A percentile compares a stretch with the other conserved stretches of the same genome.
phyloP scores from a whole-genome alignment of 208 protist species.

The Acanthamoeba royreba region DNA sequence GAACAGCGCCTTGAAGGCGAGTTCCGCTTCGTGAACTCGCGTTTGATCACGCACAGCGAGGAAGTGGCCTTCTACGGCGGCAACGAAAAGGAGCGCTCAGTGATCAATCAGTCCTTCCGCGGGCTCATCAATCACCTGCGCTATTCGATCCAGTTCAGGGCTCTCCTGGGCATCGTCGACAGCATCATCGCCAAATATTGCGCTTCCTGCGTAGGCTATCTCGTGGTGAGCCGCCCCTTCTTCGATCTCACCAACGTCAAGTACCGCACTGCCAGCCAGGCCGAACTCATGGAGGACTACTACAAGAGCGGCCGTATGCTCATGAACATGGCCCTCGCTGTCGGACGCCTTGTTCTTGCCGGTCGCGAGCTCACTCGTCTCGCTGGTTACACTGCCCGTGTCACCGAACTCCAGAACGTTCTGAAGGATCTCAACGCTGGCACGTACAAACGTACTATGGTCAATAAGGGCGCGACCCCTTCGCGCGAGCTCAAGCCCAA shows the following conservation, averaged over 20 bases:
- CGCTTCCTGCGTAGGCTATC: constrained; percentile 70
- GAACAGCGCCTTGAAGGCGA: constrained; percentile 76
- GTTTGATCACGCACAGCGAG: constrained; percentile 75
- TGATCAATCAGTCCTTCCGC: constrained; percentile 60
- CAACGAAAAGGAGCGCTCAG: constrained; percentile 60
- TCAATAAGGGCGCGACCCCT: neutral
- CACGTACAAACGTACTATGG: constrained; percentile 46
- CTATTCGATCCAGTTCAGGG: constrained; percentile 57
- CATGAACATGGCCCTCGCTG: constrained; percentile 66
- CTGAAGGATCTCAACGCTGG: constrained; percentile 60
- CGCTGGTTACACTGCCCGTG: constrained; percentile 67
- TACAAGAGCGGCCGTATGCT: constrained; percentile 69
- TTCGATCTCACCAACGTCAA: constrained; percentile 50
- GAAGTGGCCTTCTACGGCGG: constrained; percentile 80
- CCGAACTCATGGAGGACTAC: constrained; percentile 66
- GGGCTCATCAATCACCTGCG: constrained; percentile 34
- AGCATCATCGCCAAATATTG: constrained; percentile 77
- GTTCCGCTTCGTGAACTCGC: constrained; percentile 75
- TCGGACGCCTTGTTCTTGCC: constrained; percentile 74
- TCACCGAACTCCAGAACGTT: constrained; percentile 71
- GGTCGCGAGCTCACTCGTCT: constrained; percentile 67
- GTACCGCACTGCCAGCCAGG: neutral
- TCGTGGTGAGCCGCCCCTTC: constrained; percentile 71
- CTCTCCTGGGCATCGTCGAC: constrained; percentile 68
- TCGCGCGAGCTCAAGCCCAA: constrained; percentile 38